These are phyloP conservation scores for sweet orange (Citrus sinensis) DNA, from an alignment of 345 rosid genomes.

Conservation along the genomic window DNA sequence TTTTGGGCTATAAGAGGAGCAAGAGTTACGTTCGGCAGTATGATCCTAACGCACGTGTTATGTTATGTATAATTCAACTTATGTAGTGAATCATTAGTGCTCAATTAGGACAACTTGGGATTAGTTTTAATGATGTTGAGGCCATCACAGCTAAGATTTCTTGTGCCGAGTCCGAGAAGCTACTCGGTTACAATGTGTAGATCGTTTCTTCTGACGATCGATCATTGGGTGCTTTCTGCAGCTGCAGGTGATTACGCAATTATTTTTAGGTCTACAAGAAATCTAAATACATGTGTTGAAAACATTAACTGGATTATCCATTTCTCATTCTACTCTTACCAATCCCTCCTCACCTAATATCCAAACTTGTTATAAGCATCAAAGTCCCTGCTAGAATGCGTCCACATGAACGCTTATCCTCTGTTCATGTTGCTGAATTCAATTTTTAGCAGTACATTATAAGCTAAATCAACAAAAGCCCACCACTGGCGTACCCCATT, in stretches of 20 bases:
- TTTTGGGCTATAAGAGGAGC: slow-evolving; percentile 21
- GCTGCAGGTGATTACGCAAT: no score
- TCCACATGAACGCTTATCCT: neutral
- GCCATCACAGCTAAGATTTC: slow-evolving; percentile 31
- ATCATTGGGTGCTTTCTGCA: no score
- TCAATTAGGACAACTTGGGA: slow-evolving; percentile 29
- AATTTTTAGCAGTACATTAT: neutral
- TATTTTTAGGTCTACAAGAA: no score
- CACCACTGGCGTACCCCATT: no score
- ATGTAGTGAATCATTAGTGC: slow-evolving; percentile 23
- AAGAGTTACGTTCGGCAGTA: slow-evolving; percentile 6
- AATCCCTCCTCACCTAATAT: slow-evolving; percentile 74
- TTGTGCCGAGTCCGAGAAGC: slow-evolving; percentile 31
- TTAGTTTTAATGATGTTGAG: slow-evolving; percentile 40
- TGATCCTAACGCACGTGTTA: neutral
- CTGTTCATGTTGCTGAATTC: neutral
- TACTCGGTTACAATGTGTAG: slow-evolving; percentile 38
- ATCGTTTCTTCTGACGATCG: neutral
- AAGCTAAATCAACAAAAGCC: neutral
- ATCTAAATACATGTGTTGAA: neutral
- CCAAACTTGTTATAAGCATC: neutral
- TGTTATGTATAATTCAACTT: slow-evolving; percentile 29
- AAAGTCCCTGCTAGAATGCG: neutral
- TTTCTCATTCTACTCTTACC: slow-evolving; percentile 52
- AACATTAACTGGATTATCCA: slow-evolving; percentile 50